phyloP scores from a whole-genome alignment of 306 rosid species.

The Begonia fuchsioides region DNA sequence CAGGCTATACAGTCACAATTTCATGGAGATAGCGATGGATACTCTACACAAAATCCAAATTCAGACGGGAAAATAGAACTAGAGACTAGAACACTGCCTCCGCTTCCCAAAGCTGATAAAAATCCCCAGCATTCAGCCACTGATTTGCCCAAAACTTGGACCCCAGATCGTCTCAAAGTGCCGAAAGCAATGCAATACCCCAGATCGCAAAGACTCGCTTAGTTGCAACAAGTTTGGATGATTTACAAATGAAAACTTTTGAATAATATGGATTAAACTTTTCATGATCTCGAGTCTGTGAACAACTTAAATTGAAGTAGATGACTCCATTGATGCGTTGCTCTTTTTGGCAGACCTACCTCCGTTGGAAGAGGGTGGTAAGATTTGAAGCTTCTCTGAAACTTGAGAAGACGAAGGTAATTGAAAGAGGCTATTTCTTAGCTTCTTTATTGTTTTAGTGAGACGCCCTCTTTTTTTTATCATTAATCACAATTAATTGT shows the following conservation, averaged over 20 bases:
- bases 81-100: slow-evolving; percentile 31
- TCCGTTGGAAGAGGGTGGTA: not conserved
- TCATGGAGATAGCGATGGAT: slow-evolving; percentile 32
- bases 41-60: slow-evolving; percentile 3
- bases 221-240: no score
- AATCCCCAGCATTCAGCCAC: slow-evolving; percentile 16
- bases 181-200: no score
- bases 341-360: not conserved
- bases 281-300: no score
- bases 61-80: not conserved
- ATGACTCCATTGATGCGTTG: not conserved
- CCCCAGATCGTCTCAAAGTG: slow-evolving; percentile 20
- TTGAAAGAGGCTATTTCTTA: no score
- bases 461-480: no score
- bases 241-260: no score
- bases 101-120: slow-evolving; percentile 12
- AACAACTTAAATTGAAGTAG: not conserved
- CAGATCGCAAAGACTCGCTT: no score
- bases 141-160: slow-evolving; percentile 38
- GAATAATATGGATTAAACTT: no score
- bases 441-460: no score
- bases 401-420: not conserved
- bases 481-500: no score
- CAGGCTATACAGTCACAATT: not conserved
- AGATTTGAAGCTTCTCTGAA: not conserved